phyloP scores from a whole-genome alignment of 2,329 filamentous ascomycete genomes.

The Rhexocercosporidium sp. region DNA sequence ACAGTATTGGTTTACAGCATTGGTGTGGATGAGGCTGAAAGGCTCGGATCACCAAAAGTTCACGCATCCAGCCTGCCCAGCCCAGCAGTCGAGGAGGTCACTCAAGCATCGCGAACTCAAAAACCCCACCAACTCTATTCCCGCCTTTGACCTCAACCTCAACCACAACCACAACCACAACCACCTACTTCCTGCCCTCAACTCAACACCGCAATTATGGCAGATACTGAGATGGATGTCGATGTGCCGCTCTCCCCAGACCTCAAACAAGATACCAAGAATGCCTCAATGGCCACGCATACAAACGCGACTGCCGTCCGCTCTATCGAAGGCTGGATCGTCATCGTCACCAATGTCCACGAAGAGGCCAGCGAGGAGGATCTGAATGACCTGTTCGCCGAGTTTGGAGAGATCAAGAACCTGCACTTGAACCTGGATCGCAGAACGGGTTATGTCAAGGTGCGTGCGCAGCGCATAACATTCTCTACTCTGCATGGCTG shows the following conservation, averaged over 20 bases:
- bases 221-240: slow-evolving; percentile 52
- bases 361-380: slow-evolving; percentile 87
- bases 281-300: slow-evolving; percentile 72
- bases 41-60: no score
- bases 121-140: background rate
- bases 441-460: slow-evolving; percentile 86
- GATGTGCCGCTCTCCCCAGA: slow-evolving; percentile 45
- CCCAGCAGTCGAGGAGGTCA: no score
- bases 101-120: background rate
- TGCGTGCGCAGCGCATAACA: slow-evolving; percentile 55
- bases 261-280: slow-evolving; percentile 59
- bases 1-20: no score
- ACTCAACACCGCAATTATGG: slow-evolving; percentile 43
- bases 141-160: background rate
- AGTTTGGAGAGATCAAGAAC: slow-evolving; percentile 88
- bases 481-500: background rate
- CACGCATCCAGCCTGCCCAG: background rate
- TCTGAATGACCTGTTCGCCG: slow-evolving; percentile 79
- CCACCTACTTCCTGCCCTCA: background rate
- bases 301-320: slow-evolving; percentile 80
- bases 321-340: slow-evolving; percentile 89
- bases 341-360: slow-evolving; percentile 85
- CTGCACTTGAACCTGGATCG: slow-evolving; percentile 83
- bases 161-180: background rate
- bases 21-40: no score